Percentiles rank a stretch among this genome's conserved stretches.
Evolutionary conservation across 2,329 filamentous ascomycete genomes (phyloP).

Genomic region (Scopulariopsis brevicaulis): DNA sequence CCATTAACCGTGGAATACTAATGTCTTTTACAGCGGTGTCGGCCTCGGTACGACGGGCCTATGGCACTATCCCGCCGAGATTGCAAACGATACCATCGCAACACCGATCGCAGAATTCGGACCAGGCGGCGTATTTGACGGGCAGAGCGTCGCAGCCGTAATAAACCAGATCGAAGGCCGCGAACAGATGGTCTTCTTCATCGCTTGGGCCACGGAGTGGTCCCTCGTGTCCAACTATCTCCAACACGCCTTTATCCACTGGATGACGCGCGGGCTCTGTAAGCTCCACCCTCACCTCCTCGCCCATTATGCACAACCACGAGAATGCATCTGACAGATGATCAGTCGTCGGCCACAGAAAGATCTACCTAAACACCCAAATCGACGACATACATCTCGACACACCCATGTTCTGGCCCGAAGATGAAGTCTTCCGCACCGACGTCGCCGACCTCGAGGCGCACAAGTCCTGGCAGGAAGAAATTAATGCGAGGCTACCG

Average conservation of each 20-base stretch:
- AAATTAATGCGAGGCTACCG: slow-evolving; percentile 33
- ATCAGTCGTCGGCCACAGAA: slow-evolving; percentile 35
- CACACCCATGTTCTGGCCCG: slow-evolving; percentile 34
- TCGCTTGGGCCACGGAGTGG: slow-evolving; percentile 32
- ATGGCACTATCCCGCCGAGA: slow-evolving; percentile 46
- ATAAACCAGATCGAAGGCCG: slow-evolving; percentile 43
- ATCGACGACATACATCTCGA: slow-evolving; percentile 54
- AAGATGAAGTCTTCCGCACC: slow-evolving; percentile 31
- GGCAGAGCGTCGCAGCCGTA: slow-evolving; percentile 37
- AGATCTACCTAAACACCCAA: slow-evolving; percentile 42
- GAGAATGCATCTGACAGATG: neutral
- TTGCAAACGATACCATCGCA: slow-evolving; percentile 39
- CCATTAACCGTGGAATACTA: neutral
- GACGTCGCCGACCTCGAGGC: slow-evolving; percentile 31
- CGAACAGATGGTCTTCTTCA: slow-evolving; percentile 53
- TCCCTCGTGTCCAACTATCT: slow-evolving; percentile 40
- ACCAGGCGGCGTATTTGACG: slow-evolving; percentile 22
- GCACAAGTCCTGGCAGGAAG: slow-evolving; percentile 29
- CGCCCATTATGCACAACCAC: neutral
- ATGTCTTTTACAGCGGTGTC: slow-evolving; percentile 18
- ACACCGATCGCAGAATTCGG: slow-evolving; percentile 42
- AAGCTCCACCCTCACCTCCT: slow-evolving; percentile 6
- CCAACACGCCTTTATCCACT: slow-evolving; percentile 52
- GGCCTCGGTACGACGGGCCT: slow-evolving; percentile 37
- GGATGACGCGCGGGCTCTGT: slow-evolving; percentile 46